Percentiles rank a stretch among this genome's conserved stretches.
Conservation (phyloP, 202 grass and related monocot genomes). For the Panicum virgatum region DNA sequence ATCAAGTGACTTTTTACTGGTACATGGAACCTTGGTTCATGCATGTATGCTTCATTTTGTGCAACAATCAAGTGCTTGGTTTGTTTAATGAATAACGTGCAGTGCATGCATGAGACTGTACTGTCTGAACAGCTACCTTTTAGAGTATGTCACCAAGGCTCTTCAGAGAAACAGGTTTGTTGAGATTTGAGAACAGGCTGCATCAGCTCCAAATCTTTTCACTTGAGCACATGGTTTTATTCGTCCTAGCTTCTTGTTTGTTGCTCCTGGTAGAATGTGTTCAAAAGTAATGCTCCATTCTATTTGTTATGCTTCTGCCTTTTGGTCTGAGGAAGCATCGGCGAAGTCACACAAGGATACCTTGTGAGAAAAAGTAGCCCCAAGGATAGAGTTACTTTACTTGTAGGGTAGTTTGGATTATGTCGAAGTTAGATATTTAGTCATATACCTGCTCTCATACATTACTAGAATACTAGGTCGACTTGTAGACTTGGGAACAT, state of each 20-base stretch:
- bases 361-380: neutral
- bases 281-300: constrained; percentile 18
- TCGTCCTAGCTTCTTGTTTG: constrained; percentile 36
- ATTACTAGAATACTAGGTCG: neutral
- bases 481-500: neutral
- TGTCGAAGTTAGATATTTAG: neutral
- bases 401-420: neutral
- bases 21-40: constrained; percentile 17
- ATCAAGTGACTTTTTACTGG: neutral
- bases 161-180: constrained; percentile 33
- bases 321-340: constrained; percentile 42
- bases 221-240: constrained; percentile 43
- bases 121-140: neutral
- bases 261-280: constrained; percentile 27
- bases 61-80: neutral
- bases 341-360: constrained; percentile 22
- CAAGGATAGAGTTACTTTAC: constrained; percentile 27
- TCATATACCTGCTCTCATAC: neutral
- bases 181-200: constrained; percentile 21
- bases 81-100: constrained; percentile 28
- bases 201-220: constrained; percentile 24
- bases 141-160: constrained; percentile 12
- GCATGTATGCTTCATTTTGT: constrained; percentile 7
- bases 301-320: constrained; percentile 20
- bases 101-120: constrained; percentile 16